These are phyloP conservation scores for Lichtheimia hyalospora DNA, from an alignment of 371 early-diverging fungal genomes.

Conservation along the genomic window DNA sequence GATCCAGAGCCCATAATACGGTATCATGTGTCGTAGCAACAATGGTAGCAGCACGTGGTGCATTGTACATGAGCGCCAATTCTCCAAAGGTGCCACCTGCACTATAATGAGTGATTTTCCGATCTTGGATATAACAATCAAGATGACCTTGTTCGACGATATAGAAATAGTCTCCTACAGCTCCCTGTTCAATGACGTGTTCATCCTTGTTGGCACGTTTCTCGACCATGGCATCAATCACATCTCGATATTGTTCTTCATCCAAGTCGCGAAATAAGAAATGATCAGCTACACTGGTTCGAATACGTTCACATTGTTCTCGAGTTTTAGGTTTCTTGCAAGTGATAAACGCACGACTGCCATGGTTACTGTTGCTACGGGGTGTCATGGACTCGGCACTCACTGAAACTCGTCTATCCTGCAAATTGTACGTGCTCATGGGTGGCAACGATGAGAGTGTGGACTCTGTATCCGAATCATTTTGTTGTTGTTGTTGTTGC, in stretches of 20 bases:
- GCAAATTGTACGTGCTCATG: conserved; percentile 2
- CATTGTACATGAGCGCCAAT: conserved; percentile 90
- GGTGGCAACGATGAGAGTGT: neutral
- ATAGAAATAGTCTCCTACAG: conserved; percentile 96
- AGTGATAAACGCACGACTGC: conserved; percentile 14
- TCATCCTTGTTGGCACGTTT: conserved; percentile 71
- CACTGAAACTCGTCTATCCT: conserved; percentile 83
- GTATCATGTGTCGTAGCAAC: conserved; percentile 67
- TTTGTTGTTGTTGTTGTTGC: conserved; percentile 41
- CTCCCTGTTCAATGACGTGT: conserved; percentile 93
- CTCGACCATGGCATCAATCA: conserved; percentile 97
- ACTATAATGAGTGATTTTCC: conserved; percentile 70
- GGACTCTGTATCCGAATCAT: conserved; percentile 14
- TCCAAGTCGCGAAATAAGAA: conserved; percentile 93
- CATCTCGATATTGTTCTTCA: conserved; percentile 94
- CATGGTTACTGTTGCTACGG: conserved; percentile 67
- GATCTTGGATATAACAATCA: conserved; percentile 79
- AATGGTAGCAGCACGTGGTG: conserved; percentile 90
- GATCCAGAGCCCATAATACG: conserved; percentile 81
- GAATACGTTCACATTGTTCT: conserved; percentile 83
- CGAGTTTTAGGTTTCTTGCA: conserved; percentile 82
- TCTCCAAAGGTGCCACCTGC: conserved; percentile 86
- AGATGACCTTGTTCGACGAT: conserved; percentile 94
- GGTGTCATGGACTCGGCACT: conserved; percentile 97
- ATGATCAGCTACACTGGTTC: conserved; percentile 77